phyloP scores from a whole-genome alignment of 768 basidiomycete species.

The Boletus vinaceobasis region DNA sequence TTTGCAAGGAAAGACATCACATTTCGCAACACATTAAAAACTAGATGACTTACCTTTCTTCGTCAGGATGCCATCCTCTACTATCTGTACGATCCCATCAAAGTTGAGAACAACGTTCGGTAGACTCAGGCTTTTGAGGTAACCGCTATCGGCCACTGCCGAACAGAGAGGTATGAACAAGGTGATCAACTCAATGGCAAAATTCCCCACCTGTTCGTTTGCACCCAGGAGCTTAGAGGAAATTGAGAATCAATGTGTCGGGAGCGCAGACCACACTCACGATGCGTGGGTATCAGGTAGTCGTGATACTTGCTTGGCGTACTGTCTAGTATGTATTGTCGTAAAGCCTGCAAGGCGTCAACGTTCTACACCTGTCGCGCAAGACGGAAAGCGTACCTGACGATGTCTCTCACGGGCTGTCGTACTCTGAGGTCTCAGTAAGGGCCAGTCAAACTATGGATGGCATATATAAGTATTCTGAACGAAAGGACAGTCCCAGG shows the following conservation, averaged over 20 bases:
- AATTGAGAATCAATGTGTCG: background rate
- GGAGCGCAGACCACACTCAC: constrained; percentile 29
- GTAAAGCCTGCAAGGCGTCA: constrained; percentile 33
- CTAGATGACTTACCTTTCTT: constrained; percentile 14
- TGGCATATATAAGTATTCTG: background rate
- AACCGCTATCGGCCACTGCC: constrained; percentile 29
- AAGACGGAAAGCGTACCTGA: constrained; percentile 3
- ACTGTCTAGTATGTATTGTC: constrained; percentile 43
- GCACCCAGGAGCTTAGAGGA: constrained; percentile 50
- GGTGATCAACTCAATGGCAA: background rate
- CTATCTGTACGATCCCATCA: constrained; percentile 19
- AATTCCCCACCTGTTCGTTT: constrained; percentile 41
- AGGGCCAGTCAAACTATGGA: constrained; percentile 21
- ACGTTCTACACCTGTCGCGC: no score
- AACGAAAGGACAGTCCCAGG: background rate
- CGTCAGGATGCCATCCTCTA: constrained; percentile 22
- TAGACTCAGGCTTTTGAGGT: constrained; percentile 18
- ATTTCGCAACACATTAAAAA: background rate
- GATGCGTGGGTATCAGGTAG: constrained; percentile 49
- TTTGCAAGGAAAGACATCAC: constrained; percentile 3
- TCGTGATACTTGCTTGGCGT: constrained; percentile 48
- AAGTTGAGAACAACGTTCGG: constrained; percentile 26
- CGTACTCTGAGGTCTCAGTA: constrained; percentile 6
- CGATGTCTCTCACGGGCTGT: constrained; percentile 10
- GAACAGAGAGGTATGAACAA: background rate